Conservation (phyloP, 306 rosid species). For the Senna tora region DNA sequence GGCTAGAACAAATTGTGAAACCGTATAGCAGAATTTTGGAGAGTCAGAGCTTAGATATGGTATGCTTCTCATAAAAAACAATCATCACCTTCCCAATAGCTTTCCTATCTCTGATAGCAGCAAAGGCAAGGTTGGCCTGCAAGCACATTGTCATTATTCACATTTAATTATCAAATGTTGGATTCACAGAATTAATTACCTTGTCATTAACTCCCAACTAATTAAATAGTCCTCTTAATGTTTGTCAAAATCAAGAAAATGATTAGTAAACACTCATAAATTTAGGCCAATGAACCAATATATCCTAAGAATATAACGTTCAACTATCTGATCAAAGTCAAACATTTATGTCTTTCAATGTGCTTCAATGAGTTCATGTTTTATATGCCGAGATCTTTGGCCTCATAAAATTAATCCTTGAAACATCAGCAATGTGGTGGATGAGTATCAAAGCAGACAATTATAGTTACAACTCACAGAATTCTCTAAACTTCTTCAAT, state of each 20-base stretch:
- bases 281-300: not conserved
- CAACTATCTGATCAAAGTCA: not conserved
- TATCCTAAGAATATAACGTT: not conserved
- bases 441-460: not conserved
- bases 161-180: not conserved
- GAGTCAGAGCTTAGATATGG: conserved; percentile 67
- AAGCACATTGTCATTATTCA: conserved; percentile 39
- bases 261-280: not conserved
- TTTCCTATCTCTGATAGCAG: conserved; percentile 84
- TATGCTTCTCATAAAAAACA: conserved; percentile 57
- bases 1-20: conserved; percentile 21
- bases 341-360: not conserved
- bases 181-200: conserved; percentile 1
- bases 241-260: no score
- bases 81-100: conserved; percentile 89
- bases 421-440: not conserved
- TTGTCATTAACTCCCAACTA: not conserved
- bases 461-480: not conserved
- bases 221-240: no score
- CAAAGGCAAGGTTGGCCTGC: conserved; percentile 87
- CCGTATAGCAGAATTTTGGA: conserved; percentile 34
- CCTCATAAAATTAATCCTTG: not conserved
- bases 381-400: not conserved
- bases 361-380: not conserved
- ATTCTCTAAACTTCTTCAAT: not conserved